phyloP scores from a whole-genome alignment of 257 asterid genomes.

The Henckelia pumila region DNA sequence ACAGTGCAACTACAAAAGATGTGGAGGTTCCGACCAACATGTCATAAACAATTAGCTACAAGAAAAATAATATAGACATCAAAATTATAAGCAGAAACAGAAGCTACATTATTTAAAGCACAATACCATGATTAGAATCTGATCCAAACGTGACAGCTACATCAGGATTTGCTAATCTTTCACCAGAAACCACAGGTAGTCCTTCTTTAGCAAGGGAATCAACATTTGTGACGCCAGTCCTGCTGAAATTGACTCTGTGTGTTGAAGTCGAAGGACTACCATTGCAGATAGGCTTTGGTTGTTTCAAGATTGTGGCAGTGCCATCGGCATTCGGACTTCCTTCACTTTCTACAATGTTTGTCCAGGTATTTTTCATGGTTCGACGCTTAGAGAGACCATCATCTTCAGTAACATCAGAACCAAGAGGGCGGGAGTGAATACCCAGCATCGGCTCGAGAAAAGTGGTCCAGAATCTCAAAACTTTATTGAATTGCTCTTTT shows the following conservation, averaged over 20 bases:
- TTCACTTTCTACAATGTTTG: slow-evolving; percentile 53
- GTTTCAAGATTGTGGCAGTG: slow-evolving; percentile 44
- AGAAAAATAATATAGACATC: neutral
- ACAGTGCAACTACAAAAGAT: neutral
- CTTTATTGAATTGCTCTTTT: slow-evolving; percentile 79
- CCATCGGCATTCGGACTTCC: slow-evolving; percentile 58
- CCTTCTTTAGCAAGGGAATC: slow-evolving; percentile 51
- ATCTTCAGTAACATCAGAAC: slow-evolving; percentile 48
- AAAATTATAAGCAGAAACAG: slow-evolving; percentile 1
- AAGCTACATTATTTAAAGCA: slow-evolving; percentile 16
- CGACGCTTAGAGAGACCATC: slow-evolving; percentile 42
- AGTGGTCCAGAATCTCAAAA: slow-evolving; percentile 81
- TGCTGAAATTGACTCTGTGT: slow-evolving; percentile 36
- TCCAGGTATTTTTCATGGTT: slow-evolving; percentile 17
- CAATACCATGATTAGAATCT: slow-evolving; percentile 52
- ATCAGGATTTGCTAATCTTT: slow-evolving; percentile 45
- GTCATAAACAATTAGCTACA: neutral
- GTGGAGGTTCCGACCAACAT: neutral
- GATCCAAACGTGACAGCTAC: slow-evolving; percentile 40
- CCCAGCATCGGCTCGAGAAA: slow-evolving; percentile 88
- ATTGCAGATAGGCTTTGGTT: slow-evolving; percentile 49
- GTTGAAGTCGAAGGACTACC: slow-evolving; percentile 58
- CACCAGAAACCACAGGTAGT: slow-evolving; percentile 38
- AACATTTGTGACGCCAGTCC: slow-evolving; percentile 43
- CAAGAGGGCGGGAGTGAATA: slow-evolving; percentile 55